Evolutionary conservation across 441 rosid genomes (phyloP).

Genomic region (Populus hybrid): DNA sequence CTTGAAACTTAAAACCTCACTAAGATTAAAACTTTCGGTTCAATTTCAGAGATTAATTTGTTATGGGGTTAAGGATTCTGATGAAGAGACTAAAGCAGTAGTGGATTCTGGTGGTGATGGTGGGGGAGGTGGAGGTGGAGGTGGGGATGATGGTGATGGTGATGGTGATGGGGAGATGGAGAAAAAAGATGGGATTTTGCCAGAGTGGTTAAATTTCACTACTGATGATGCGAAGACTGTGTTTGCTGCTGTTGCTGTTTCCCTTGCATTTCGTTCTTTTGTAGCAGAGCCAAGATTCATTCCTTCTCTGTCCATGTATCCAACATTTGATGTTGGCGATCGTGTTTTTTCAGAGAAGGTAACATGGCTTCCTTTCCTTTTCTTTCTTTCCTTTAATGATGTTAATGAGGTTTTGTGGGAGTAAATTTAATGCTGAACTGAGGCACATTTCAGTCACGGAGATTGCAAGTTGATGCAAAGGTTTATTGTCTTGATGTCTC

Average conservation of each 20-base stretch:
- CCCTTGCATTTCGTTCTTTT: constrained; percentile 77
- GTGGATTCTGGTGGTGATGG: constrained; percentile 31
- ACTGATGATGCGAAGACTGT: constrained; percentile 82
- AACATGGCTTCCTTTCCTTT: not conserved
- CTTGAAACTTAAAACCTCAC: constrained; percentile 13
- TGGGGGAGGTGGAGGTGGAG: constrained; percentile 17
- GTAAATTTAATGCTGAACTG: not conserved
- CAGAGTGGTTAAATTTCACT: constrained; percentile 73
- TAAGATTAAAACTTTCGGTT: constrained; percentile 11
- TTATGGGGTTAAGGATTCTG: constrained; percentile 46
- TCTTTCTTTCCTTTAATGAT: not conserved
- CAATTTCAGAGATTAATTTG: constrained; percentile 30
- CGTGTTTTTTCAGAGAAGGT: constrained; percentile 96
- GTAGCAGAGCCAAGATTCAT: constrained; percentile 94
- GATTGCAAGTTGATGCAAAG: not conserved
- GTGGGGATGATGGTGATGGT: constrained; percentile 14
- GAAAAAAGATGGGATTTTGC: constrained; percentile 41
- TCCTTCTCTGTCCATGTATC: constrained; percentile 98
- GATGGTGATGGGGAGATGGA: constrained; percentile 41
- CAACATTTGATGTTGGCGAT: constrained; percentile 97
- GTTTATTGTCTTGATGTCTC: not conserved
- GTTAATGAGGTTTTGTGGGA: not conserved
- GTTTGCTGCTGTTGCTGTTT: constrained; percentile 66
- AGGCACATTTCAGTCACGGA: not conserved
- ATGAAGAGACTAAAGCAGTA: constrained; percentile 16